Conservation (phyloP, 169 alveolate genomes). For the Babesia gibsoni region DNA sequence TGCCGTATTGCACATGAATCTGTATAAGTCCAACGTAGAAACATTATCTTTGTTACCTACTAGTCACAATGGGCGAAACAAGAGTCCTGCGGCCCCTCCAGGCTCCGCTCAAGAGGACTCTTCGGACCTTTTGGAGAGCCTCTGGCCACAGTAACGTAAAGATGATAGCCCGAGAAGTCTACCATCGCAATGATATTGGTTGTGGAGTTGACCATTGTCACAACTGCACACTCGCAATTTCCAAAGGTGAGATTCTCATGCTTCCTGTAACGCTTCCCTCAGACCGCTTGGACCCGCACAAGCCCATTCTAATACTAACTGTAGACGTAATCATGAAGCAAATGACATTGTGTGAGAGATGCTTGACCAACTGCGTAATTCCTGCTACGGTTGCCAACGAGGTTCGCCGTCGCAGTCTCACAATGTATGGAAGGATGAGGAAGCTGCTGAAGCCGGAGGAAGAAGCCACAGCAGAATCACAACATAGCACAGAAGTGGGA, state of each 20-base stretch:
- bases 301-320: slow-evolving; percentile 40
- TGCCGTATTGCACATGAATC: too few species aligned
- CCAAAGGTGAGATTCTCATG: background rate
- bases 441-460: slow-evolving; percentile 25
- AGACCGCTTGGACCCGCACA: slow-evolving; percentile 9
- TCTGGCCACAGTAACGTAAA: slow-evolving; percentile 49
- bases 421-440: slow-evolving; percentile 40
- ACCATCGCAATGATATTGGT: slow-evolving; percentile 48
- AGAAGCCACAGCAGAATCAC: too few species aligned
- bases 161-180: slow-evolving; percentile 46
- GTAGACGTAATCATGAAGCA: slow-evolving; percentile 49
- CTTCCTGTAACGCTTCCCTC: background rate
- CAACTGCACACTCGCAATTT: slow-evolving; percentile 1
- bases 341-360: slow-evolving; percentile 42
- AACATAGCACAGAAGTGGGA: background rate
- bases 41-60: too few species aligned
- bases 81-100: too few species aligned
- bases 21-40: too few species aligned
- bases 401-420: slow-evolving; percentile 49
- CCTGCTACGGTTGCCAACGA: slow-evolving; percentile 61
- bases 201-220: slow-evolving; percentile 52
- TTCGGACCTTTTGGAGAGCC: slow-evolving; percentile 54
- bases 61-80: too few species aligned
- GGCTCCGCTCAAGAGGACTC: slow-evolving; percentile 21
- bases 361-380: slow-evolving; percentile 49